phyloP scores from a whole-genome alignment of 2,329 filamentous ascomycete species.

The Trichoderma sp. region DNA sequence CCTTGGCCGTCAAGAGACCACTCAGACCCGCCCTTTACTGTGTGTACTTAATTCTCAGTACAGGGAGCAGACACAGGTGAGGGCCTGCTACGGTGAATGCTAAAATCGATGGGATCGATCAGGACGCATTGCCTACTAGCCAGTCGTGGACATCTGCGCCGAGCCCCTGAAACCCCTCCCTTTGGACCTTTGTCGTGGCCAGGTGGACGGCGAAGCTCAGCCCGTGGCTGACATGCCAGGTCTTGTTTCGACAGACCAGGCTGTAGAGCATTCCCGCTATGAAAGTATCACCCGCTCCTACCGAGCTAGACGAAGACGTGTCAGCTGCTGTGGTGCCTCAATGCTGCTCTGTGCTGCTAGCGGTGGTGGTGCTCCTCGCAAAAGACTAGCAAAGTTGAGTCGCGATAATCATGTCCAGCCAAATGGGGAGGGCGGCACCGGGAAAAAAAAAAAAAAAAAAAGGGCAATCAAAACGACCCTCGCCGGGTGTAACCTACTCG shows the following conservation, averaged over 20 bases:
- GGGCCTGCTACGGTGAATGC: neutral
- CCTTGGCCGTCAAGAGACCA: neutral
- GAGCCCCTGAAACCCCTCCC: slow-evolving; percentile 64
- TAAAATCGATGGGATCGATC: slow-evolving; percentile 7
- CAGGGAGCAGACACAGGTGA: neutral
- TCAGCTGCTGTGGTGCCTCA: slow-evolving; percentile 21
- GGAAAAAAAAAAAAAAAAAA: neutral
- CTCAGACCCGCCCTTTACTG: slow-evolving; percentile 8
- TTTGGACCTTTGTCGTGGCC: slow-evolving; percentile 67
- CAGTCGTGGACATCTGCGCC: slow-evolving; percentile 30
- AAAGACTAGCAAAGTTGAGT: slow-evolving; percentile 10
- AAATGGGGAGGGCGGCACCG: neutral
- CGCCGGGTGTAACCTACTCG: slow-evolving; percentile 55
- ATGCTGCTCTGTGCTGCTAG: slow-evolving; percentile 12
- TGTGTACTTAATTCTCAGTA: neutral
- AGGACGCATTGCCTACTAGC: slow-evolving; percentile 20
- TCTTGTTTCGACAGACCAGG: slow-evolving; percentile 50
- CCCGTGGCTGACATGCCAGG: slow-evolving; percentile 53
- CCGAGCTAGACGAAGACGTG: slow-evolving; percentile 50
- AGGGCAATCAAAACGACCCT: neutral
- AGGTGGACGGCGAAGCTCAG: slow-evolving; percentile 65
- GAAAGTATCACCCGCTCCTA: slow-evolving; percentile 77
- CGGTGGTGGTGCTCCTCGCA: neutral
- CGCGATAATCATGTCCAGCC: slow-evolving; percentile 5
- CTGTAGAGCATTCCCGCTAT: slow-evolving; percentile 70